Conservation (phyloP, 2,329 filamentous ascomycete genomes). For the Lasiodiplodia hormozganensis region DNA sequence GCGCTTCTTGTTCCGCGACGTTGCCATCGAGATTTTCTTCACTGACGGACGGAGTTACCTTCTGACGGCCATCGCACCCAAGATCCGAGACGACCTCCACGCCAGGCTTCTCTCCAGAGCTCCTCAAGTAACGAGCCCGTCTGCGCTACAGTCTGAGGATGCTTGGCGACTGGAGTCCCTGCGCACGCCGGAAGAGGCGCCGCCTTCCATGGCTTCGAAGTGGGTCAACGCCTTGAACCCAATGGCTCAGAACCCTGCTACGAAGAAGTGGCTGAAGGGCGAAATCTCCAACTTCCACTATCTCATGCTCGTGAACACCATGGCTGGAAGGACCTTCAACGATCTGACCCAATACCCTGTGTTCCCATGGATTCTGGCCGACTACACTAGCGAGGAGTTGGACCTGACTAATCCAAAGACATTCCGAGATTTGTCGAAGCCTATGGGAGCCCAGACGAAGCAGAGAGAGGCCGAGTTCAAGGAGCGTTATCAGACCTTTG, state of each 20-base stretch:
- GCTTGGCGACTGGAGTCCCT: conserved; percentile 90
- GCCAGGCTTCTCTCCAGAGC: conserved; percentile 78
- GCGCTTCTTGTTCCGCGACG: conserved; percentile 92
- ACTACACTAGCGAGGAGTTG: conserved; percentile 93
- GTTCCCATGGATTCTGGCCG: conserved; percentile 95
- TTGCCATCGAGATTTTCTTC: conserved; percentile 97
- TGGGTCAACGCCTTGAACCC: conserved; percentile 93
- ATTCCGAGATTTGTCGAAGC: conserved; percentile 91
- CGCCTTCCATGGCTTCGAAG: conserved; percentile 78
- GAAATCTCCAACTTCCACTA: conserved; percentile 99
- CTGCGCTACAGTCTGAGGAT: conserved; percentile 80
- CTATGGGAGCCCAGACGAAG: conserved; percentile 89
- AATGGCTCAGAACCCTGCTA: conserved; percentile 80
- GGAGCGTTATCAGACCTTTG: conserved; percentile 84
- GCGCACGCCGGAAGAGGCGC: conserved; percentile 68
- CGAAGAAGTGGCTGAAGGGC: conserved; percentile 87
- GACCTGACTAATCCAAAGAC: conserved; percentile 83
- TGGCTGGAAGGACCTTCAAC: conserved; percentile 97
- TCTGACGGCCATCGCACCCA: conserved; percentile 79
- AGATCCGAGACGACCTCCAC: conserved; percentile 80
- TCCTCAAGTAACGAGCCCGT: conserved; percentile 76
- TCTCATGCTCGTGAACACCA: conserved; percentile 96
- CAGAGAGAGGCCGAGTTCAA: conserved; percentile 79
- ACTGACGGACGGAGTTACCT: conserved; percentile 95
- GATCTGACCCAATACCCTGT: conserved; percentile 98